Evolutionary conservation across 441 rosid genomes (phyloP), one percentile per base, ranked within the genome.

Genomic region (Metrosideros polymorpha): DNA sequence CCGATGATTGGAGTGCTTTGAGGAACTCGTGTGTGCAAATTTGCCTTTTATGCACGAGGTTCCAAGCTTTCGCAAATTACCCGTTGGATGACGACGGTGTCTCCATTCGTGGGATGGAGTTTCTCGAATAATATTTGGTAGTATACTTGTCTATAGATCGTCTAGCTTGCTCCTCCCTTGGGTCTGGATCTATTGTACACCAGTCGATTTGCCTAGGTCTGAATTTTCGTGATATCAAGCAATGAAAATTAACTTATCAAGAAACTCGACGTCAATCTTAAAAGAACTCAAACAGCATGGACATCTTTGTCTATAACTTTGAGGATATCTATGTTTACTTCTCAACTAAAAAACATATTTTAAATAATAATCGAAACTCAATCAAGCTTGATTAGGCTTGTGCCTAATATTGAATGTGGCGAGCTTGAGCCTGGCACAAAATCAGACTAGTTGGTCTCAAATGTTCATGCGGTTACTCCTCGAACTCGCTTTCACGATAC

Each of bases 401-500:
- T 6, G 0, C 53, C 19, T 6, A 7, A 0, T 7, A 32, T 9
- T 18, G 6, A 35, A 4, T 19, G 5, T 9, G 77, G 3, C 13
- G 4, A 3, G 2, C 7, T 9, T 2, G 45, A 32, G 1, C 3
- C 6, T 0, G 0, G 18, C 4, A 32, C 18, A 27, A 0, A 19
- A 35, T 5, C 2, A 2, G 3, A 18, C 4, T 0, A 0, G 14
- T 5, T 1, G 7, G 22, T 19, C 6, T 66, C 1, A 4, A 66
- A 35, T 35, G 9, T 9, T 66, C 5, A 8, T 9, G 7, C 18
- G 9, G 2, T 59, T 29, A 29, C 12, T 59, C n/a, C n/a, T 59
- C 1, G 29, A 59, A 2, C 10, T 29, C 71, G 15, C 22, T 59
- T 59, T 15, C 2, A 0, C 32, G 19, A 0, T 6, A 59, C 6